These are phyloP conservation scores for Fragaria ananassa DNA, from an alignment of 306 rosid genomes.

Conservation along the genomic window DNA sequence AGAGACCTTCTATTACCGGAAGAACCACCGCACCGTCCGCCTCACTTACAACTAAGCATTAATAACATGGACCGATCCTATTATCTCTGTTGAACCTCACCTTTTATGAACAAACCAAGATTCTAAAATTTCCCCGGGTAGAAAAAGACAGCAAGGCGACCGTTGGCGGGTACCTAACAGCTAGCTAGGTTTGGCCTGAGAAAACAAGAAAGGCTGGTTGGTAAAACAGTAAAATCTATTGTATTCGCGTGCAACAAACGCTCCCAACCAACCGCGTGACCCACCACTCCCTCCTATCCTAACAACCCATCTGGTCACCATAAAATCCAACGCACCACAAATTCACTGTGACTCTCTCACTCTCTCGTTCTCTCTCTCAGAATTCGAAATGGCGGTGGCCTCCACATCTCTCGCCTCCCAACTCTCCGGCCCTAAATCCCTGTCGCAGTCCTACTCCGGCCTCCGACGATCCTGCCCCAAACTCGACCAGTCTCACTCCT, in stretches of 20 bases:
- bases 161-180: neutral
- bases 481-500: slow-evolving; percentile 36
- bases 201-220: neutral
- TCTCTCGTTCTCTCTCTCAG: neutral
- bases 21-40: too few species aligned
- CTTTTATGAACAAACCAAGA: too few species aligned
- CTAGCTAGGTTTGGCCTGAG: neutral
- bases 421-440: slow-evolving; percentile 44
- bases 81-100: too few species aligned
- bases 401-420: slow-evolving; percentile 82
- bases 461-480: slow-evolving; percentile 60
- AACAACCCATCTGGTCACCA: slow-evolving; percentile 10
- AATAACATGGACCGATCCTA: too few species aligned
- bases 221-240: neutral
- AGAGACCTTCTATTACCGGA: too few species aligned
- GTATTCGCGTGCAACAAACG: neutral
- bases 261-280: slow-evolving; percentile 21
- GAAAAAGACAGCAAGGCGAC: neutral
- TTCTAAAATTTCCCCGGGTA: too few species aligned
- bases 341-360: neutral
- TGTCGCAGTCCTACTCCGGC: slow-evolving; percentile 36
- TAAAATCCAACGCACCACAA: slow-evolving; percentile 18
- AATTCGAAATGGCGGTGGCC: slow-evolving; percentile 57
- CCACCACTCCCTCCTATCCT: slow-evolving; percentile 1
- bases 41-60: too few species aligned